A percentile compares a stretch with the other conserved stretches of the same genome.
Conservation (phyloP, 139 green algal genomes). For the Chlamydomonas eustigma region DNA sequence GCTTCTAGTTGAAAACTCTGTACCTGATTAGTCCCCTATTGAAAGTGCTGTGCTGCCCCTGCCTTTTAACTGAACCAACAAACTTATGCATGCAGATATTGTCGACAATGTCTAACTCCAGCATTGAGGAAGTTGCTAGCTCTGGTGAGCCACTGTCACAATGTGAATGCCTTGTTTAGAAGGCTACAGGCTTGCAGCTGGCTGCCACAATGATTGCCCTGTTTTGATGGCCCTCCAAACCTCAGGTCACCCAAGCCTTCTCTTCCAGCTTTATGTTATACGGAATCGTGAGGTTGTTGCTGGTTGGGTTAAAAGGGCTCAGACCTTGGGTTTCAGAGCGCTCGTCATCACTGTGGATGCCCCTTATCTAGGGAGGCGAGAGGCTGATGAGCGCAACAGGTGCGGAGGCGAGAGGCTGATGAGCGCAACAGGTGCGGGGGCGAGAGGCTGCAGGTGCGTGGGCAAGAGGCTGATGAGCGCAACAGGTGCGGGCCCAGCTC, state of each 20-base stretch:
- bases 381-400: conserved; percentile 66
- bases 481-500: conserved; percentile 57
- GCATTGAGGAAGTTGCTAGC: conserved; percentile 46
- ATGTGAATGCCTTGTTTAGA: too few relatives aligned
- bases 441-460: too few relatives aligned
- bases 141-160: too few relatives aligned
- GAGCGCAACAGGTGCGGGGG: conserved; percentile 50
- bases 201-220: too few relatives aligned
- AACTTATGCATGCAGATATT: conserved; percentile 37
- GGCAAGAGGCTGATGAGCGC: conserved; percentile 63
- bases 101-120: conserved; percentile 70
- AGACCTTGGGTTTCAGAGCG: conserved; percentile 64
- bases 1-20: too few relatives aligned
- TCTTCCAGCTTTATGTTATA: conserved; percentile 80
- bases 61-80: background rate
- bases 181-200: too few relatives aligned
- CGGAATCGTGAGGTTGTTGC: conserved; percentile 52
- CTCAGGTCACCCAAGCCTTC: conserved; percentile 31
- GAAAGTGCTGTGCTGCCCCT: background rate
- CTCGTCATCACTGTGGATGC: conserved; percentile 88
- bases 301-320: conserved; percentile 59
- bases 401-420: conserved; percentile 60
- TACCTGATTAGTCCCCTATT: too few relatives aligned
- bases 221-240: too few relatives aligned
- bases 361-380: conserved; percentile 55